Conservation (phyloP, 2,329 filamentous ascomycete species). For the Leptographium radiaticola region DNA sequence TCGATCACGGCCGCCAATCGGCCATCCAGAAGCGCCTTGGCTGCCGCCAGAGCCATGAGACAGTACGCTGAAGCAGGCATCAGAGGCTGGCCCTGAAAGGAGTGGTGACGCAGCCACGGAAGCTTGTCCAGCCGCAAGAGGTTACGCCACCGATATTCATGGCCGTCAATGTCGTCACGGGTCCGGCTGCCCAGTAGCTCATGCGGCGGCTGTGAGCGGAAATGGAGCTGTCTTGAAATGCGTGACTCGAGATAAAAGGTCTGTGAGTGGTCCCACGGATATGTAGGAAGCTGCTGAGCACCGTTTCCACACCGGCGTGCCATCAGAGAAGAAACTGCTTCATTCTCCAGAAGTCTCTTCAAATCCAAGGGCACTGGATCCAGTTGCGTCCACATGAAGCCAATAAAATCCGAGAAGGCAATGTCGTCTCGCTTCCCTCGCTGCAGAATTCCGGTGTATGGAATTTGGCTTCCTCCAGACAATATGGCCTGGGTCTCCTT, state of each 20-base stretch:
- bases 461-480: slow-evolving; percentile 20
- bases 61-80: slow-evolving; percentile 34
- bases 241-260: slow-evolving; percentile 9
- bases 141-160: slow-evolving; percentile 10
- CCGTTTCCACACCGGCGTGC: too few relatives aligned
- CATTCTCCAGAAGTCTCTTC: slow-evolving; percentile 5
- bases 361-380: slow-evolving; percentile 13
- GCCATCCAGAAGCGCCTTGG: slow-evolving; percentile 15
- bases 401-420: slow-evolving; percentile 21
- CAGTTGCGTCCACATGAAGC: slow-evolving; percentile 20
- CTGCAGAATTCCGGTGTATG: slow-evolving; percentile 20
- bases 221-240: slow-evolving; percentile 7
- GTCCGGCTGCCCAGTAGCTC: slow-evolving; percentile 12
- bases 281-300: slow-evolving; percentile 8
- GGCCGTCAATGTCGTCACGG: slow-evolving; percentile 8
- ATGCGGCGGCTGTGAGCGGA: slow-evolving; percentile 5
- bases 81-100: slow-evolving; percentile 29
- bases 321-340: neutral
- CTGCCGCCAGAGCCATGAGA: slow-evolving; percentile 32
- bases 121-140: slow-evolving; percentile 7
- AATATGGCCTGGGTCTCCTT: neutral
- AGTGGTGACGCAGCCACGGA: slow-evolving; percentile 15
- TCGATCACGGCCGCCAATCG: slow-evolving; percentile 17
- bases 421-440: slow-evolving; percentile 18
- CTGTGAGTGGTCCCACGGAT: slow-evolving; percentile 12